These are phyloP conservation scores for Biscutella auriculata DNA, from an alignment of 441 rosid genomes.

Conservation along the genomic window DNA sequence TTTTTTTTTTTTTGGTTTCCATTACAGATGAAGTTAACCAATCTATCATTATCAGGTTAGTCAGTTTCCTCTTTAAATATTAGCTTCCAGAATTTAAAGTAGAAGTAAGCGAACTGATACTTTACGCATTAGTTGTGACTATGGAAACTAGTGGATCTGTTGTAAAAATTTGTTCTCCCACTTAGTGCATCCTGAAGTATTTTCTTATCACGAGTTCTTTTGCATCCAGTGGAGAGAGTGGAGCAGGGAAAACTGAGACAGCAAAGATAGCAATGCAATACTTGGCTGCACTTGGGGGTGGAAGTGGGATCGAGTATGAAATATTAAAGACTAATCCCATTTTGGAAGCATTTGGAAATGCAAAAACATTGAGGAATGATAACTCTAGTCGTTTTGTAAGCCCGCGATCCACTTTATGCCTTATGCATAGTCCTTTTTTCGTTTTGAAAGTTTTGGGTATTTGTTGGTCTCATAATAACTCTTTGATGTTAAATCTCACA, in stretches of 20 bases:
- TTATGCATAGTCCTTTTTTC: background rate
- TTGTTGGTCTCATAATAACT: background rate
- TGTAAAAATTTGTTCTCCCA: no score
- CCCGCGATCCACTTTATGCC: conserved; percentile 20
- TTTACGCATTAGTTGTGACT: no score
- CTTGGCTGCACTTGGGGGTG: conserved; percentile 98
- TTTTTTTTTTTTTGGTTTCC: no score
- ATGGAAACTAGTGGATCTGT: background rate
- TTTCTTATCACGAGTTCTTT: conserved; percentile 17
- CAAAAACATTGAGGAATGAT: conserved; percentile 89
- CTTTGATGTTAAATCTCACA: conserved; percentile 22
- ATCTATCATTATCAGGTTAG: conserved; percentile 97
- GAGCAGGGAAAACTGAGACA: conserved; percentile 99
- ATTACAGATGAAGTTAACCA: conserved; percentile 95
- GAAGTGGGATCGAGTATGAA: conserved; percentile 96
- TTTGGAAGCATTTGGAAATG: conserved; percentile 98
- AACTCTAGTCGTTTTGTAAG: conserved; percentile 99
- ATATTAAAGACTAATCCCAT: conserved; percentile 93
- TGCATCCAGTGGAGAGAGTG: conserved; percentile 90
- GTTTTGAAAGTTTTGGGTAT: background rate
- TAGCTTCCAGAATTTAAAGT: no score
- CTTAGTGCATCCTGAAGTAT: no score
- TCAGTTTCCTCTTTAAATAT: no score
- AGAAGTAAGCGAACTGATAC: no score
- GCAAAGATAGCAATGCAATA: conserved; percentile 99